A percentile compares a stretch with the other conserved stretches of the same genome.
Evolutionary conservation across 495 filamentous ascomycete species (phyloP).

Genomic region (Talaromyces borbonicus): DNA sequence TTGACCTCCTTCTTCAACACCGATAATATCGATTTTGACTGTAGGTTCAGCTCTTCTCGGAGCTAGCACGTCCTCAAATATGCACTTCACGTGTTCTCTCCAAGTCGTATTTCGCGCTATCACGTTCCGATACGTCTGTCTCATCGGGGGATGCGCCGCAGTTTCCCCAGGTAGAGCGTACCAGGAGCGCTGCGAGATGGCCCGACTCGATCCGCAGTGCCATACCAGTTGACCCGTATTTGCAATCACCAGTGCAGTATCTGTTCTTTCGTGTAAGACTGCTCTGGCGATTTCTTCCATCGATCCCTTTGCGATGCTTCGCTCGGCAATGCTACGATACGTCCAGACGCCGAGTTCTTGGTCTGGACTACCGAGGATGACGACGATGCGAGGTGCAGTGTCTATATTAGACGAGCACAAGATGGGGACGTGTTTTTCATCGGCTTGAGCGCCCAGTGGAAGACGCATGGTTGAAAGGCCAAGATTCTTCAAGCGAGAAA

Average conservation of each 20-base stretch:
- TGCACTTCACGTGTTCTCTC: slow-evolving; percentile 47
- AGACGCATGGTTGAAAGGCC: slow-evolving; percentile 49
- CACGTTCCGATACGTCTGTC: slow-evolving; percentile 35
- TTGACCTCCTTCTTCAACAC: slow-evolving; percentile 46
- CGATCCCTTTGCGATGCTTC: slow-evolving; percentile 57
- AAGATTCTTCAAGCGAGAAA: slow-evolving; percentile 46
- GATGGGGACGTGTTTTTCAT: slow-evolving; percentile 57
- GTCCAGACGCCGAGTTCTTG: slow-evolving; percentile 71
- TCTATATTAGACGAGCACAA: slow-evolving; percentile 48
- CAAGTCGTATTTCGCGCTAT: slow-evolving; percentile 43
- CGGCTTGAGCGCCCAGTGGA: slow-evolving; percentile 38
- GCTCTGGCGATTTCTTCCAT: slow-evolving; percentile 49
- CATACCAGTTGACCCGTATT: slow-evolving; percentile 65
- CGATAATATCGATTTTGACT: slow-evolving; percentile 56
- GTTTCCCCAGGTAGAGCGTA: slow-evolving; percentile 42
- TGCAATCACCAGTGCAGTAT: slow-evolving; percentile 49
- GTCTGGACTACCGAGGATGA: slow-evolving; percentile 58
- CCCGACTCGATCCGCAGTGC: slow-evolving; percentile 45
- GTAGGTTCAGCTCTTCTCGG: slow-evolving; percentile 25
- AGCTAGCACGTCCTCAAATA: slow-evolving; percentile 54
- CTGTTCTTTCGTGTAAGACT: slow-evolving; percentile 26
- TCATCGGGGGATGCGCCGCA: slow-evolving; percentile 35
- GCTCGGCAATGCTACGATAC: slow-evolving; percentile 49
- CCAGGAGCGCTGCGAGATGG: slow-evolving; percentile 47
- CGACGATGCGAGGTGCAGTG: slow-evolving; percentile 52